Evolutionary conservation across 1,284 basidiomycete species (phyloP).

Genomic region (Ustilago nuda): DNA sequence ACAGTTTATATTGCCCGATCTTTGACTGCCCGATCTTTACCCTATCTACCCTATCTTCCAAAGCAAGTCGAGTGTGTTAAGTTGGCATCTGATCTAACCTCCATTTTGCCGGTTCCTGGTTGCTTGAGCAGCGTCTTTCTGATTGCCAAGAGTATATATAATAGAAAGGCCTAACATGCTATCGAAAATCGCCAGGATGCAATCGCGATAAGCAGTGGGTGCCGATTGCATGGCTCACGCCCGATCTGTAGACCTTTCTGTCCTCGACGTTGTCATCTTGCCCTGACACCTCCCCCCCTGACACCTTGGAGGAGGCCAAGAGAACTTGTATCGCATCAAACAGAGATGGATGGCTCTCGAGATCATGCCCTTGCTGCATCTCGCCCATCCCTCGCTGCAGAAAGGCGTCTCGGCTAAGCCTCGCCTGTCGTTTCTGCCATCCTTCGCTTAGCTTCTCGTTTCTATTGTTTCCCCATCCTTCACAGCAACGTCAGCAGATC

Average conservation of each 20-base stretch:
- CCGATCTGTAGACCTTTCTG: not conserved
- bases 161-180: no score
- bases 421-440: not conserved
- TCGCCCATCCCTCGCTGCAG: not conserved
- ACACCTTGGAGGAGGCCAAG: no score
- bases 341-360: no score
- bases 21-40: no score
- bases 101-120: not conserved
- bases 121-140: not conserved
- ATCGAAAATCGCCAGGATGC: not conserved
- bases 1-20: no score
- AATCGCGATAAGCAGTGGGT: not conserved
- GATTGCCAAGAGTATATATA: no score
- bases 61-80: not conserved
- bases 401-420: slow-evolving; percentile 4
- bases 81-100: not conserved
- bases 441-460: not conserved
- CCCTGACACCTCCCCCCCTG: no score
- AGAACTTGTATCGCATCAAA: no score
- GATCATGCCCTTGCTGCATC: not conserved
- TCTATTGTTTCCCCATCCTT: not conserved
- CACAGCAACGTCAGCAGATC: no score
- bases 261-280: not conserved
- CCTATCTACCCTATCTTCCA: no score
- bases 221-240: not conserved